Base-by-base conservation (phyloP, 257 asterid species). In the Solanum rostratum region DNA sequence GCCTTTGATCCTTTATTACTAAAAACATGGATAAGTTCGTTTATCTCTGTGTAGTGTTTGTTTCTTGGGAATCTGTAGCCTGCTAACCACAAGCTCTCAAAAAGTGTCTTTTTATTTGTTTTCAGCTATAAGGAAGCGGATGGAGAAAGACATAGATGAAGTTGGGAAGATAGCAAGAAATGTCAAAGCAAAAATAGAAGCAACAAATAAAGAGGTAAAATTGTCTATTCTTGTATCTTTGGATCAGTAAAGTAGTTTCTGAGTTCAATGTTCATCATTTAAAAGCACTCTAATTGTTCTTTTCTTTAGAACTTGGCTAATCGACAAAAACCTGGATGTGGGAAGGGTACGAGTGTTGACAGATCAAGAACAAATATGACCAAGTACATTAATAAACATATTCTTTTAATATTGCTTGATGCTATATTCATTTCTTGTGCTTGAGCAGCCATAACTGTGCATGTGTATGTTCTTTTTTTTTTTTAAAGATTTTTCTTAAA, bases 111-210 rank as follows among this genome's bases (percentile, higher is more conserved):
- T 80, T 59, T 68, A 3, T 18, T 43, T 43, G 45, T 85, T 83
- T 88, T 85, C 93, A 95, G 98, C 92, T 39, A 94, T 95, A 83
- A 92, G 97, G 91, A 94, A 93, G 90, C 94, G 97, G 83, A 95
- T 93, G 98, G 95, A 95, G 88, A 95, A 92, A 88, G 97, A 92
- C 84, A 88, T 93, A 39, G 95, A 93, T 84, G 97, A 95, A 91
- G 98, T 92, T 84, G 95, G 96, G 63, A 93, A 93, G 90, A 87
- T 91, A 86, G 95, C 97, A 45, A 95, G 97, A 60, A 91, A 85
- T 50, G 92, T 93, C 76, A 93, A 95, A 91, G 86, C 52, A n/a
- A 95, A 92, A 86, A 84, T 95, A 18, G 97, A 92, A 89, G 91
- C 90, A 45, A 87, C 91, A 78, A 92, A 90, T 84, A 89, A 88